Base-by-base conservation (phyloP, 1,284 basidiomycete species). In the Coniophora puteana region DNA sequence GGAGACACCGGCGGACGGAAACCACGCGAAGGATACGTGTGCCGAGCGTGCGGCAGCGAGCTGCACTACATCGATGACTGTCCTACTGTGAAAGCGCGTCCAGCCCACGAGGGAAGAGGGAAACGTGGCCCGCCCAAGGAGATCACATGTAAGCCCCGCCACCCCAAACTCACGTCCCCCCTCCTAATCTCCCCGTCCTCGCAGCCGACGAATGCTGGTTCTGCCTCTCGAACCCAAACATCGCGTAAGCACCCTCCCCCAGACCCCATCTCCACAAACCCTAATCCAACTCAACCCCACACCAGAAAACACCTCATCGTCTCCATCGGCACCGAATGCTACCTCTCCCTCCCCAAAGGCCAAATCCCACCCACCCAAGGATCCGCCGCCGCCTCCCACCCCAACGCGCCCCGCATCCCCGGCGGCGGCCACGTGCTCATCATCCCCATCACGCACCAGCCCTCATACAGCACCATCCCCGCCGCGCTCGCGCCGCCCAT, bases 141-240 rank as follows among this genome's bases (percentile, higher is more conserved):
- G 56, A 89, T 93, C 44, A 77, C 71, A 43, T 84, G 89, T 89
- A 55, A 57, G 85, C 67, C 13, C 25, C 16, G 5, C 37, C 29
- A 43, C 16, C 24, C 16, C 14, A n/a, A 55, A 57, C 84, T 67
- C 13, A 24, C 16, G 5, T 36, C 29, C 43, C 16, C 24, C 16
- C 14, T 44, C 38, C 22, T 43, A 37, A 46, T 26, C 38, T 37
- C 38, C 31, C 26, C n/a, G 38, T 36, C 25, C 14, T 39, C 40
- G n/a, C 51, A 90, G 88, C 89, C 48, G 84, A 85, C 46, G 86
- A 91, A 65, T 94, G 93, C 62, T 96, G 93, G 93, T 96, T 96
- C 70, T 97, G 93, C 61, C 59, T 97, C 41, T 93, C 90, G 36
- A 96, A 96, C 58, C 93, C 93, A 1, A 85, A 80, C 52, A 72